Base-by-base conservation (phyloP, 768 basidiomycete species). In the Sarcodon aspratus region DNA sequence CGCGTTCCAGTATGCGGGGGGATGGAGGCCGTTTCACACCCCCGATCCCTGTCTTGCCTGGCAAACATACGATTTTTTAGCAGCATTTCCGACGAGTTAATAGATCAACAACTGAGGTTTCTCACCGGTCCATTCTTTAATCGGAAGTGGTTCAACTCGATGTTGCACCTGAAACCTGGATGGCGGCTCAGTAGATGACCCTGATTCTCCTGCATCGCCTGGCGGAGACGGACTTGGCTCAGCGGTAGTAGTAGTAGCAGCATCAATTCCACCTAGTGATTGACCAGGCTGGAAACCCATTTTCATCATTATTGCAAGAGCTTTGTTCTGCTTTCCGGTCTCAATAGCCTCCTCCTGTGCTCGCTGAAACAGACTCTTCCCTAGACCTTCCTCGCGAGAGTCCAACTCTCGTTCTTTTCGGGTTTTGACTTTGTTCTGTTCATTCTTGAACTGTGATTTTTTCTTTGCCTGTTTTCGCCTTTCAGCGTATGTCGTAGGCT, bases 241-340 rank as follows among this genome's bases (percentile, higher is more conserved):
- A 50, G 45, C 33, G 18, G 17, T 15, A 15, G 17, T 34, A 13
- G 47, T 15, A 44, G 36, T 37, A 42, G 48, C 40, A 12, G 51
- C 31, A 35, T 33, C 46, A 10, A 38, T 36, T 58, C 65, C 71
- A 13, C 89, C 88, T 31, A 92, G 71, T 11, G 85, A 72, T 61
- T 90, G 79, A 12, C 90, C 90, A 2, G 85, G 80, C 66, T 83
- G 84, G 69, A 88, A 93, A 1, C 90, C 90, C 90, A 92, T 92
- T 67, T 86, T 91, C 75, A 85, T 79, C 90, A 93, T 93, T 70
- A 93, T 91, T 12, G 77, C 74, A 48, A 92, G 68, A 7, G 89
- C 90, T 61, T 90, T 92, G 68, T 77, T 90, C 38, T 74, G 71
- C 47, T 69, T 63, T 37, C 68, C 66, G 17, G 70, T 58, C 6